Percentiles rank a stretch among this genome's conserved stretches.
These are phyloP conservation scores for Cryomyces minteri DNA, from an alignment of 495 filamentous ascomycete species.

Conservation along the genomic window DNA sequence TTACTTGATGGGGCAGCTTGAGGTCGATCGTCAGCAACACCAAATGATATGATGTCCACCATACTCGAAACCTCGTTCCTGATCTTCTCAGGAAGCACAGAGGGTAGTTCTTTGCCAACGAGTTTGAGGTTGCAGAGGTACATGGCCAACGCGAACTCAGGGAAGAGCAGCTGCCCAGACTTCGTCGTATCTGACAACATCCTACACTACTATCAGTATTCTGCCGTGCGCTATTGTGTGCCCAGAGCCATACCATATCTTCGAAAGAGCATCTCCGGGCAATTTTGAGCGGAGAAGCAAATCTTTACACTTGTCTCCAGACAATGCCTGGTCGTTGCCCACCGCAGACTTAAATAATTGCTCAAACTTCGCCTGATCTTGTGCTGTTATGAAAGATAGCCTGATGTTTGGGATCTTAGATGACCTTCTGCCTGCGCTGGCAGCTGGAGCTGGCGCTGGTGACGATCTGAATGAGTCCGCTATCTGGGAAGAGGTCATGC, in stretches of 20 bases:
- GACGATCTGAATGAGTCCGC: conserved; percentile 62
- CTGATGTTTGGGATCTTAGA: conserved; percentile 86
- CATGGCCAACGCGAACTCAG: conserved; percentile 96
- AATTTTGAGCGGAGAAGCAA: conserved; percentile 76
- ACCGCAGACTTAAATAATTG: conserved; percentile 94
- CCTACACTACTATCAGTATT: conserved; percentile 27
- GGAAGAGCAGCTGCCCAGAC: conserved; percentile 90
- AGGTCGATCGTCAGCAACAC: conserved; percentile 60
- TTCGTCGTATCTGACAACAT: conserved; percentile 93
- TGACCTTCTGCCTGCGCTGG: conserved; percentile 4
- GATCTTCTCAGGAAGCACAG: conserved; percentile 59
- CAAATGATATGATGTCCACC: conserved; percentile 98
- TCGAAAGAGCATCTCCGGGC: conserved; percentile 59
- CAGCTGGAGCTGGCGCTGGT: conserved; percentile 25
- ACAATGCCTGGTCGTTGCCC: conserved; percentile 69
- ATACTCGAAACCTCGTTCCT: conserved; percentile 97
- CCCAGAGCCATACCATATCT: conserved; percentile 51
- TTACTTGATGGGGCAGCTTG: conserved; percentile 37
- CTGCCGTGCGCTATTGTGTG: not conserved
- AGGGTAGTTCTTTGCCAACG: conserved; percentile 65
- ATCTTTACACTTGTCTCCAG: conserved; percentile 79
- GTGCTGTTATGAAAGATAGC: conserved; percentile 85
- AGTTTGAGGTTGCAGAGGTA: conserved; percentile 93
- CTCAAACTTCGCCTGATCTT: conserved; percentile 95
- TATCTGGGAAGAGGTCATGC: conserved; percentile 61